A percentile compares a stretch with the other conserved stretches of the same genome.
Evolutionary conservation across 2,329 filamentous ascomycete species (phyloP).

Genomic region (Aspergillus brasiliensis): DNA sequence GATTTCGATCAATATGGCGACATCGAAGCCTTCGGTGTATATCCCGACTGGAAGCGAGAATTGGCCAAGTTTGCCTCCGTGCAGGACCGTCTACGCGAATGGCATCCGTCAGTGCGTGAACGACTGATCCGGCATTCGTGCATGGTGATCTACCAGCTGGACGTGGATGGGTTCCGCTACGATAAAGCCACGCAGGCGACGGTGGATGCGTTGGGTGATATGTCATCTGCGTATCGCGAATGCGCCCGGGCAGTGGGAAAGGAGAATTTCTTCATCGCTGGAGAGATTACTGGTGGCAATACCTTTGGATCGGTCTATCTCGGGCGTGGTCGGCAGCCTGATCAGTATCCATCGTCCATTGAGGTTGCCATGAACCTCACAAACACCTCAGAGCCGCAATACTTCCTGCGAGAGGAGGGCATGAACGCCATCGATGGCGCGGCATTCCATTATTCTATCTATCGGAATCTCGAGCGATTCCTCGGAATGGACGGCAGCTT

Average conservation of each 20-base stretch:
- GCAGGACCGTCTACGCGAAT: slow-evolving; percentile 66
- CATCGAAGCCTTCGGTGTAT: slow-evolving; percentile 64
- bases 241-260: slow-evolving; percentile 60
- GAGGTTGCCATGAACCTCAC: slow-evolving; percentile 52
- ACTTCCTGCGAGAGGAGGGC: slow-evolving; percentile 56
- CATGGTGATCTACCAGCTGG: slow-evolving; percentile 60
- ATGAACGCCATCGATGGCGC: slow-evolving; percentile 58
- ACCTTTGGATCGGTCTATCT: slow-evolving; percentile 61
- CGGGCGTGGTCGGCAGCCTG: slow-evolving; percentile 60
- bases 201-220: slow-evolving; percentile 60
- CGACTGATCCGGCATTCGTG: slow-evolving; percentile 64
- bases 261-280: slow-evolving; percentile 63
- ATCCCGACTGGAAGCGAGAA: slow-evolving; percentile 63
- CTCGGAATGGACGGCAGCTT: slow-evolving; percentile 61
- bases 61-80: slow-evolving; percentile 67
- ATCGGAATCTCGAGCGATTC: slow-evolving; percentile 61
- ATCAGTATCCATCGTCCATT: slow-evolving; percentile 50
- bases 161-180: slow-evolving; percentile 66
- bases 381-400: slow-evolving; percentile 42
- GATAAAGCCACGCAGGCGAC: slow-evolving; percentile 67
- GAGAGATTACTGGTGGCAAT: slow-evolving; percentile 65
- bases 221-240: slow-evolving; percentile 57
- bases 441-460: slow-evolving; percentile 64
- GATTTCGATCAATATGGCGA: slow-evolving; percentile 68
- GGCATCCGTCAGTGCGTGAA: slow-evolving; percentile 59